phyloP scores from a whole-genome alignment of 2,329 filamentous ascomycete genomes.

The Sporothrix luriei region DNA sequence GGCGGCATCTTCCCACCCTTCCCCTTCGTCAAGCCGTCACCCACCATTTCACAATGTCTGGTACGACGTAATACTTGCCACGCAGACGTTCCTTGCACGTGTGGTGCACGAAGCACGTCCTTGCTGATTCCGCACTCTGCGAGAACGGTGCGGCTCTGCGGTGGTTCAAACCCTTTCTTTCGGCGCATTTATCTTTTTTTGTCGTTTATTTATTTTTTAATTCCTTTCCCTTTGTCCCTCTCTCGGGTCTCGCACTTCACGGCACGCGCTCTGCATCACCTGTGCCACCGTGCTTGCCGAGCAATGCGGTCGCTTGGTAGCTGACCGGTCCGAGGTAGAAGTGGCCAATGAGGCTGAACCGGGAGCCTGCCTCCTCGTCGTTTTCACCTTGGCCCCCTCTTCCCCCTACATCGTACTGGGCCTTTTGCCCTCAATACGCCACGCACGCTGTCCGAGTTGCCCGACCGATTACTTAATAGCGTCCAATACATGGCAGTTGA shows the following conservation, averaged over 20 bases:
- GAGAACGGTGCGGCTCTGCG: not conserved
- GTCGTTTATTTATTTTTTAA: too few species aligned
- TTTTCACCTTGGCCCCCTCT: not conserved
- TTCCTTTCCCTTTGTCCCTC: not conserved
- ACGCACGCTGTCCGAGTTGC: not conserved
- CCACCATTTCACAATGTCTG: not conserved
- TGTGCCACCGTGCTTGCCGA: not conserved
- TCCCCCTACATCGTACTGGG: not conserved
- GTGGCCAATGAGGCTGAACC: slow-evolving; percentile 3
- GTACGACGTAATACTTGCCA: not conserved
- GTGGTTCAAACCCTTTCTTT: not conserved
- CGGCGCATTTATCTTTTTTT: too few species aligned
- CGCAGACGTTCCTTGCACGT: not conserved
- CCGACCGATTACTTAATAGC: not conserved
- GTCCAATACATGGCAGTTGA: not conserved
- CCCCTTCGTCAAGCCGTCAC: not conserved
- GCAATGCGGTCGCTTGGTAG: not conserved
- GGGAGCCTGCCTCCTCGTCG: not conserved
- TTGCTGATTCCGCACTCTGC: not conserved
- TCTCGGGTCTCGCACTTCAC: too few species aligned
- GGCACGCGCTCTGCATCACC: not conserved
- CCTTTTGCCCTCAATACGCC: not conserved
- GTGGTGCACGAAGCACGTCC: not conserved
- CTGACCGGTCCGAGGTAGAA: not conserved
- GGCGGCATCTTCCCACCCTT: not conserved